A percentile compares a stretch with the other conserved stretches of the same genome.
Evolutionary conservation across 169 alveolate genomes (phyloP).

Genomic region (Plasmodium gonderi): DNA sequence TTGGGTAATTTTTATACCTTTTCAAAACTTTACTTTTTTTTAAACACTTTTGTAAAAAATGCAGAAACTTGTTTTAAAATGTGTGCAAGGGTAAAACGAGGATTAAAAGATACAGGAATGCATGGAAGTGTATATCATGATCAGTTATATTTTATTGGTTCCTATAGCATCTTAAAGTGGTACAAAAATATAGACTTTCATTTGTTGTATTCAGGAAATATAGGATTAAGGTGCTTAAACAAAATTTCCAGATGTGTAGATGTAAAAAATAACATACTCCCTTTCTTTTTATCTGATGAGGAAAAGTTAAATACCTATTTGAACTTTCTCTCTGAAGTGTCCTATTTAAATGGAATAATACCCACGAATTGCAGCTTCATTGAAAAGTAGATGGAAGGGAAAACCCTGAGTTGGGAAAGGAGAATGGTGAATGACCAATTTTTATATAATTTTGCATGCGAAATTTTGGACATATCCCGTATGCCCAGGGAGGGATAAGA

Average conservation of each 20-base stretch:
- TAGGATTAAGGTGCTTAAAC: conserved; percentile 38
- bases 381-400: neutral
- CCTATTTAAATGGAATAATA: conserved; percentile 45
- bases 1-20: conserved; percentile 57
- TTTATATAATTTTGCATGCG: no score
- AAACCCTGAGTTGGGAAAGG: neutral
- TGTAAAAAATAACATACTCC: conserved; percentile 31
- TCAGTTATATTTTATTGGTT: conserved; percentile 71
- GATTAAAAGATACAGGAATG: conserved; percentile 47
- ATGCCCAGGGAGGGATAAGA: neutral
- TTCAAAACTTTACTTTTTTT: conserved; percentile 30
- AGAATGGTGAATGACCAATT: no score
- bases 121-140: conserved; percentile 75
- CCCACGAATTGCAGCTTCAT: conserved; percentile 38
- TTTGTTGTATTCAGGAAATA: conserved; percentile 56
- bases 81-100: conserved; percentile 72
- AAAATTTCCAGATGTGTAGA: conserved; percentile 28
- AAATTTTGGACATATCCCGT: neutral
- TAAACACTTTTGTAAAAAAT: conserved; percentile 49
- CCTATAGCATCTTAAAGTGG: conserved; percentile 70
- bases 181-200: conserved; percentile 32
- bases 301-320: conserved; percentile 11
- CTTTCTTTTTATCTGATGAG: conserved; percentile 17
- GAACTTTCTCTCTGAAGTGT: conserved; percentile 12
- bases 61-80: conserved; percentile 49